A percentile compares a stretch with the other conserved stretches of the same genome.
phyloP scores from a whole-genome alignment of 305 asterid genomes.

The Fraxinus ornus region DNA sequence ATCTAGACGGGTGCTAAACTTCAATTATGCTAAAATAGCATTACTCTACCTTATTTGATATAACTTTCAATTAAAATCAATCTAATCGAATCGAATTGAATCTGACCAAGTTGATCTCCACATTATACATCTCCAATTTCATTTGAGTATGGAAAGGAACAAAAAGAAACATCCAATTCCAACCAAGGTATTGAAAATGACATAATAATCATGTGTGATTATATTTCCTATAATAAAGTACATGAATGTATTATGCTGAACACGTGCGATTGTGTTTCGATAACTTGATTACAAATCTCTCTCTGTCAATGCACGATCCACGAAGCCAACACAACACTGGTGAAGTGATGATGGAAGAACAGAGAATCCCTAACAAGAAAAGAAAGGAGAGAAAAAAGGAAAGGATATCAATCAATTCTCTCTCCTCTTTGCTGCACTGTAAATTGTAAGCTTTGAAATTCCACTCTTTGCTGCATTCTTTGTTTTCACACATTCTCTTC shows the following conservation, averaged over 20 bases:
- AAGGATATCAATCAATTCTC: not conserved
- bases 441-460: not conserved
- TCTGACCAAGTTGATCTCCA: not conserved
- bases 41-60: not conserved
- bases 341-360: not conserved
- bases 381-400: not conserved
- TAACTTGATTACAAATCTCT: not conserved
- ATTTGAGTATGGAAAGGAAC: not conserved
- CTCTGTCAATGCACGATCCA: not conserved
- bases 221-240: constrained; percentile 4
- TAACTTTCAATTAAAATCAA: not conserved
- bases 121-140: not conserved
- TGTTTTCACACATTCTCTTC: not conserved
- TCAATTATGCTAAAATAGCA: not conserved
- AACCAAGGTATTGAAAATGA: constrained; percentile 6
- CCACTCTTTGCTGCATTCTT: not conserved
- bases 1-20: no score
- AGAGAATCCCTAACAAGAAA: not conserved
- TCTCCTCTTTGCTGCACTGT: not conserved
- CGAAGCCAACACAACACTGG: not conserved
- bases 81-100: not conserved
- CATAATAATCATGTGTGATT: constrained; percentile 3
- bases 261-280: constrained; percentile 1
- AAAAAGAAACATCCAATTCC: constrained; percentile 1
- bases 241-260: not conserved